Conservation (phyloP, 2,329 filamentous ascomycete species). For the Aspergillus sp. region DNA sequence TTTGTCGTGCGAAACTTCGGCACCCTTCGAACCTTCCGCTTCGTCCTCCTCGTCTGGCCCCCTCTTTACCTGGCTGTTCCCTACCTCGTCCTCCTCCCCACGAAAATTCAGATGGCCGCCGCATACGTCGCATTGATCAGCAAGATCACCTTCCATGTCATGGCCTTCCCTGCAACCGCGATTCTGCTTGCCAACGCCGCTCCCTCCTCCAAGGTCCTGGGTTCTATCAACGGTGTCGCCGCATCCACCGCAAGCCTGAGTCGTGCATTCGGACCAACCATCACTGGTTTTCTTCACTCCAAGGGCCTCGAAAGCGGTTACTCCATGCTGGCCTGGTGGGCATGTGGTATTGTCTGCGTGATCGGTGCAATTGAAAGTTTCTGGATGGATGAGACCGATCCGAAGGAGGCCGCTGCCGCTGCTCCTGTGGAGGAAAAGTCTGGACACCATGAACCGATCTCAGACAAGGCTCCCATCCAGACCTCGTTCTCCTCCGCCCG, state of each 20-base stretch:
- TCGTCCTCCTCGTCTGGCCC: constrained; percentile 76
- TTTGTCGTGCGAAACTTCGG: constrained; percentile 67
- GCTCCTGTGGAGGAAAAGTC: constrained; percentile 28
- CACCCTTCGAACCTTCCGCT: constrained; percentile 70
- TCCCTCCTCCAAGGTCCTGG: constrained; percentile 73
- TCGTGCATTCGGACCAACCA: constrained; percentile 76
- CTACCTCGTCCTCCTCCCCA: constrained; percentile 78
- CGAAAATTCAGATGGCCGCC: constrained; percentile 60
- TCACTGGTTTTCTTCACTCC: constrained; percentile 79
- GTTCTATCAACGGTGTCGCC: constrained; percentile 85
- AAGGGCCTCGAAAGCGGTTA: constrained; percentile 71
- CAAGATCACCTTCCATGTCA: constrained; percentile 88
- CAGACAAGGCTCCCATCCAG: constrained; percentile 17
- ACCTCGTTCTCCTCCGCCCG: constrained; percentile 12
- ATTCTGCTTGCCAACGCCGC: constrained; percentile 86
- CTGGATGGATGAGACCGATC: constrained; percentile 60
- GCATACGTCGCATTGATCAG: constrained; percentile 72
- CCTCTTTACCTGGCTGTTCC: constrained; percentile 79
- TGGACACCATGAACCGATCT: constrained; percentile 20
- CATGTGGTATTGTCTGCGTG: constrained; percentile 66
- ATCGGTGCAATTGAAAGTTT: constrained; percentile 67
- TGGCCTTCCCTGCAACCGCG: constrained; percentile 82
- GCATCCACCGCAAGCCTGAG: constrained; percentile 85
- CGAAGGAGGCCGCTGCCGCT: constrained; percentile 24
- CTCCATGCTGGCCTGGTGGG: constrained; percentile 91